Evolutionary conservation across 2,329 filamentous ascomycete species (phyloP).

Genomic region (Mycosphaerella sp.): DNA sequence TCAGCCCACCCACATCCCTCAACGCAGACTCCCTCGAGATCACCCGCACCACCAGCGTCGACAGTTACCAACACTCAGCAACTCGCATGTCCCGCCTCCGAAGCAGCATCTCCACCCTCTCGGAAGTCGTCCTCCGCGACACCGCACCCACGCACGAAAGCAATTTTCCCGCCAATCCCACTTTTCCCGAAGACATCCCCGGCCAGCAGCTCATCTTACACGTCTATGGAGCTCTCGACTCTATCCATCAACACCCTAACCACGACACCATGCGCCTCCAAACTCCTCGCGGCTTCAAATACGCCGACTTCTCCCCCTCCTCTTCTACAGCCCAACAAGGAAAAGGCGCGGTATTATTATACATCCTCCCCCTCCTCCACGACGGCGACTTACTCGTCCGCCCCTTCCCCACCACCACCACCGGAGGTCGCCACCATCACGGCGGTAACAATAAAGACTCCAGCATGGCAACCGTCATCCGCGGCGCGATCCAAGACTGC

Average conservation of each 20-base stretch:
- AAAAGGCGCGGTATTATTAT: slow-evolving; percentile 8
- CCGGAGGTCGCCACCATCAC: no score
- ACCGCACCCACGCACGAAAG: slow-evolving; percentile 11
- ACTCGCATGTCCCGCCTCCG: slow-evolving; percentile 5
- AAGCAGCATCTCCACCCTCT: slow-evolving; percentile 7
- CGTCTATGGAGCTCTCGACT: slow-evolving; percentile 11
- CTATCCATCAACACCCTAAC: not conserved
- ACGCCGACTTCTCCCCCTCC: slow-evolving; percentile 5
- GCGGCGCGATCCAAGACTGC: slow-evolving; percentile 13
- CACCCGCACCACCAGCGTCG: not conserved
- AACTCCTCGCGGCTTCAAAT: slow-evolving; percentile 1
- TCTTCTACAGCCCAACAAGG: not conserved
- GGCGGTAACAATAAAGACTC: no score
- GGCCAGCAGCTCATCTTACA: slow-evolving; percentile 2
- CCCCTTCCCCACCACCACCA: slow-evolving; percentile 8
- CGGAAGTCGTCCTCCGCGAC: slow-evolving; percentile 6
- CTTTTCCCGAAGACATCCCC: slow-evolving; percentile 2
- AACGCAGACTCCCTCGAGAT: not conserved
- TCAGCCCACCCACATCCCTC: not conserved
- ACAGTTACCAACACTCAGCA: not conserved
- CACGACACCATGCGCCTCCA: slow-evolving; percentile 1
- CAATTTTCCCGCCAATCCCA: slow-evolving; percentile 6
- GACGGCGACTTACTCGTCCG: slow-evolving; percentile 12
- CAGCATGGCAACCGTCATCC: slow-evolving; percentile 4
- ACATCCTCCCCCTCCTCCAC: slow-evolving; percentile 6